Base-by-base conservation (phyloP, 2,329 filamentous ascomycete genomes). In the Ascochyta lentis region DNA sequence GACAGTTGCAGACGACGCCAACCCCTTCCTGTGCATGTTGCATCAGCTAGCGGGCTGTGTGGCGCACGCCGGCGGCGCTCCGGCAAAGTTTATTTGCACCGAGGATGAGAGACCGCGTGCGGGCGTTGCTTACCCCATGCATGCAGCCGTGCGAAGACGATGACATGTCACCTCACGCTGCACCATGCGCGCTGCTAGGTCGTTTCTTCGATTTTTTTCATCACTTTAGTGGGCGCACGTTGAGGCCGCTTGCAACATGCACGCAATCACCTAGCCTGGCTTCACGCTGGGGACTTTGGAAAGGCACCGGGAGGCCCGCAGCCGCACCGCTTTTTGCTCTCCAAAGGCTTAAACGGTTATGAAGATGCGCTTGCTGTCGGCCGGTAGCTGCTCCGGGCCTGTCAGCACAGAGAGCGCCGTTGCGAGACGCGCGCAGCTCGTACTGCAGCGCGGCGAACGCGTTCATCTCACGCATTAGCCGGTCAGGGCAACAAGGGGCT, bases 1-100 rank as follows among this genome's bases (percentile, higher is more conserved):
- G 48, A 56, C 53, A 56, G 43, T 47, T 56, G 53, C 42, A 51
- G 33, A 35, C 38, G 47, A 51, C 53, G 43, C 53, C 33, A 47
- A 29, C n/a, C 53, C 53, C 16, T 4, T 22, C 31, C 16, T 6
- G 31, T 16, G 2, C 27, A 3, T 49, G 41, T 22, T 40, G 8
- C 6, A 39, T 44, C 51, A 40, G 24, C 39, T 56, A 56, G 53
- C 33, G 38, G 22, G 26, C 47, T 48, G 53, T 50, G 53, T 56
- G 53, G 47, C 47, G 53, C 33, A 16, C 53, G 37, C 47, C 53
- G 41, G 49, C n/a, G 16, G 4, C 2, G 8, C 40, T 39, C 49
- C 49, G 47, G 47, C 53, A 42, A 56, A 51, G 47, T 56, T 56
- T 56, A 56, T 56, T 48, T 51, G 42, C 53, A 56, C 53, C 38